Conservation (phyloP, 495 filamentous ascomycete species). For the Trichocladium antarcticum region DNA sequence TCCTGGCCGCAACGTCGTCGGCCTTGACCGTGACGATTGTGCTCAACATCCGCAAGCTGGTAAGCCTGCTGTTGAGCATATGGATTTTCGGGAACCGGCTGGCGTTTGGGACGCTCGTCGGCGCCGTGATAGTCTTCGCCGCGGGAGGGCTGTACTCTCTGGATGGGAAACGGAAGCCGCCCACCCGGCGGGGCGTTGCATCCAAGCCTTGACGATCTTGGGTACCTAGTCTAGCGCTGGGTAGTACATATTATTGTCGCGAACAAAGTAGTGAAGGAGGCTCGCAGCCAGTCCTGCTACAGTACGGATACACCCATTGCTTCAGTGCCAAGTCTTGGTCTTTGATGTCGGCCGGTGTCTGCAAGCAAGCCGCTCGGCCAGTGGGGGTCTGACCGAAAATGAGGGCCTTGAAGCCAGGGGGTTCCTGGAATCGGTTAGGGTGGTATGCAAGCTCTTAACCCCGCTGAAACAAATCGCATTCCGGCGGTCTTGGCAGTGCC, state of each 20-base stretch:
- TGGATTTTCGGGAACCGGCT: slow-evolving; percentile 84
- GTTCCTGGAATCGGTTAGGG: slow-evolving; percentile 16
- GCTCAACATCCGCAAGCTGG: slow-evolving; percentile 89
- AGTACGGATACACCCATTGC: too few species aligned
- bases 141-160: slow-evolving; percentile 82
- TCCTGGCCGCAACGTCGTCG: slow-evolving; percentile 71
- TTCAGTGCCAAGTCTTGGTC: too few species aligned
- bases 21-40: slow-evolving; percentile 93
- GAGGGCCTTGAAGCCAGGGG: slow-evolving; percentile 5
- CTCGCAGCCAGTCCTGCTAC: not conserved
- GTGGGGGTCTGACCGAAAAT: too few species aligned
- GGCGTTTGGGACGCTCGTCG: slow-evolving; percentile 60
- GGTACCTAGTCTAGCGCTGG: not conserved
- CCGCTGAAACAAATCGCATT: slow-evolving; percentile 13
- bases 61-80: slow-evolving; percentile 80
- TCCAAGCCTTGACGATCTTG: slow-evolving; percentile 12
- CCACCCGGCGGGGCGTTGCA: slow-evolving; percentile 11
- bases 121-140: slow-evolving; percentile 74
- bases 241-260: not conserved
- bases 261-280: not conserved
- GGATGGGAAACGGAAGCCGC: slow-evolving; percentile 43
- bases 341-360: too few species aligned
- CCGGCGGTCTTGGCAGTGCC: slow-evolving; percentile 12
- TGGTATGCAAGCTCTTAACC: slow-evolving; percentile 15
- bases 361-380: too few species aligned